Base-by-base conservation (phyloP, 2,329 filamentous ascomycete genomes). In the Botryotinia calthae region DNA sequence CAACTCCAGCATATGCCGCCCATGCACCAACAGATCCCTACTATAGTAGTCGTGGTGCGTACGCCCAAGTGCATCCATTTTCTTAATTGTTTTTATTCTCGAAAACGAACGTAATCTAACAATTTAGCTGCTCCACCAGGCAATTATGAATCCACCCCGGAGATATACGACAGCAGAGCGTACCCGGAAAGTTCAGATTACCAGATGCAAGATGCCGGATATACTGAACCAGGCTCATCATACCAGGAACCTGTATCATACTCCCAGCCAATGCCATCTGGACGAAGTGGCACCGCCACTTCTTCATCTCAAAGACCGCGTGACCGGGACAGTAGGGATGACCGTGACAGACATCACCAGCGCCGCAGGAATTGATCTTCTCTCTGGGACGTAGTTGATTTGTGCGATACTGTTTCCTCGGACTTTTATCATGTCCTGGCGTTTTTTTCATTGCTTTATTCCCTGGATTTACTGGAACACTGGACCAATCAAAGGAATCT, bases 31-130 rank as follows among this genome's bases (percentile, higher is more conserved):
- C 83, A 79, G 87, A 89, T 80, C 82, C 87, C 63, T 85, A 86
- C 76, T 88, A 86, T 77, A 67, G 87, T 77, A 67, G 87, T 83
- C 88, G 88, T 85, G 87, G 88, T 87, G 85, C 85, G 86, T 90
- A 87, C 83, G 75, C 74, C 77, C 72, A 80, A 73, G 74, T 72
- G 68, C 75, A 73, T 73, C 25, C 40, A 54, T 70, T 74, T 74
- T 75, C 74, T 67, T 71, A 69, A 66, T 72, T 71, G 69, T 74
- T 51, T 67, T 46, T 62, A 44, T 58, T 69, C 54, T 74, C 67
- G 58, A 40, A 71, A 76, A 75, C 74, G 74, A 77, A 74, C 76
- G 74, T 71, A 77, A 58, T 79, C 80, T 81, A 80, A 81, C 78
- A 75, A 75, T 76, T 78, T 76, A 81, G 79, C 77, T 73, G 76